A percentile compares a stretch with the other conserved stretches of the same genome.
Conservation (phyloP, 2,329 filamentous ascomycete species). For the Berkeleyomyces rouxiae region DNA sequence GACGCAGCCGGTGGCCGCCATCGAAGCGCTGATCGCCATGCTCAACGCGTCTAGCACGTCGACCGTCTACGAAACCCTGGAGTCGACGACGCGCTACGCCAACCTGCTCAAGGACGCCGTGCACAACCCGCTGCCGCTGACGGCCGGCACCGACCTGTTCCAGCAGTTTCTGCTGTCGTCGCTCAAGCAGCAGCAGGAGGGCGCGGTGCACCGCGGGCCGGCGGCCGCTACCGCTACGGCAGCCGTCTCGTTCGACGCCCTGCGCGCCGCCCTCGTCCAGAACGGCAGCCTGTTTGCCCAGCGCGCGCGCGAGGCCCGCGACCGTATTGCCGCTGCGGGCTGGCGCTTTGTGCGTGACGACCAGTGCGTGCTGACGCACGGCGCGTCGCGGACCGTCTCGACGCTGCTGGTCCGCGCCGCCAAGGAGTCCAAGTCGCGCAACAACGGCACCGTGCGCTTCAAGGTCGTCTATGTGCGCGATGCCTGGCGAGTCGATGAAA, state of each 20-base stretch:
- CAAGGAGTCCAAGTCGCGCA: conserved; percentile 26
- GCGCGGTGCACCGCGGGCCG: conserved; percentile 17
- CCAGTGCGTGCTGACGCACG: conserved; percentile 74
- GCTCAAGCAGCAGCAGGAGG: conserved; percentile 35
- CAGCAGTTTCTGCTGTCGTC: conserved; percentile 78
- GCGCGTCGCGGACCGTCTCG: conserved; percentile 70
- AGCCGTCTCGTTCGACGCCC: conserved; percentile 50
- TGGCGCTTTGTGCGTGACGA: conserved; percentile 64
- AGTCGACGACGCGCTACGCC: conserved; percentile 64
- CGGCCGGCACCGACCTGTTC: conserved; percentile 89
- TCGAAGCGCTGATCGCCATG: conserved; percentile 76
- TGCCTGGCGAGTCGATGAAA: conserved; percentile 40
- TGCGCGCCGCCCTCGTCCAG: conserved; percentile 65
- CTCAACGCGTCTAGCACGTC: conserved; percentile 63
- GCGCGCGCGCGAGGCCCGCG: conserved; percentile 68
- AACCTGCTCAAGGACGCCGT: conserved; percentile 60
- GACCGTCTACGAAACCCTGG: conserved; percentile 87
- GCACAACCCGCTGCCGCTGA: conserved; percentile 77
- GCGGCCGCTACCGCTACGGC: too few relatives aligned
- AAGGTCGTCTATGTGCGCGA: conserved; percentile 65
- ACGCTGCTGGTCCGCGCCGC: conserved; percentile 55
- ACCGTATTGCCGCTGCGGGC: conserved; percentile 67
- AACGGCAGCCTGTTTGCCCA: conserved; percentile 79
- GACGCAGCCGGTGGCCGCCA: conserved; percentile 90
- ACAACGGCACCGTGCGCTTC: conserved; percentile 49